Percentiles rank a stretch among this genome's conserved stretches.
These are phyloP conservation scores for Penicillium sp. DNA, from an alignment of 2,329 filamentous ascomycete species.

Conservation along the genomic window DNA sequence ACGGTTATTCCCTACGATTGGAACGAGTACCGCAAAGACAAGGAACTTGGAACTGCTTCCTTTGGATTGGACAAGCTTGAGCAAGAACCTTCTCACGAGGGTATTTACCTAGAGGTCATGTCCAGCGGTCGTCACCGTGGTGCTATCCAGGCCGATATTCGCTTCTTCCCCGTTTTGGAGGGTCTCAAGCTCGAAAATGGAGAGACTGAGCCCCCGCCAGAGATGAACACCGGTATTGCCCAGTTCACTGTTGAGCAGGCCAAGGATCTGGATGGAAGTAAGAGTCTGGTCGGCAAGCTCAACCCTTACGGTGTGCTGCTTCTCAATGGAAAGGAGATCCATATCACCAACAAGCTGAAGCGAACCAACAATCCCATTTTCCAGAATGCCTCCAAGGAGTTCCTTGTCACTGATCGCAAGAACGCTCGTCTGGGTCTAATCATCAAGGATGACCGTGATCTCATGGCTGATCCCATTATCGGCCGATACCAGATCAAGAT, in stretches of 20 bases:
- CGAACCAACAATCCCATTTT: slow-evolving; percentile 97
- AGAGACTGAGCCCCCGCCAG: slow-evolving; percentile 77
- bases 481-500: slow-evolving; percentile 95
- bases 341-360: slow-evolving; percentile 89
- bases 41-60: slow-evolving; percentile 84
- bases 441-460: slow-evolving; percentile 92
- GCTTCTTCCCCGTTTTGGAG: slow-evolving; percentile 93
- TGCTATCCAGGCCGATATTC: slow-evolving; percentile 77
- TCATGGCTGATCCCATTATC: slow-evolving; percentile 79
- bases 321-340: slow-evolving; percentile 89
- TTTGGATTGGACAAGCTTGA: slow-evolving; percentile 85
- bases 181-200: slow-evolving; percentile 70
- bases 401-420: slow-evolving; percentile 92
- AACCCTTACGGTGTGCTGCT: slow-evolving; percentile 89
- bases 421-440: slow-evolving; percentile 87
- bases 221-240: slow-evolving; percentile 90
- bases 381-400: slow-evolving; percentile 88
- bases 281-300: slow-evolving; percentile 87
- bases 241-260: slow-evolving; percentile 93
- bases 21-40: slow-evolving; percentile 96
- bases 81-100: slow-evolving; percentile 76
- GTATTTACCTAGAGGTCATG: slow-evolving; percentile 81
- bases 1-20: slow-evolving; percentile 87
- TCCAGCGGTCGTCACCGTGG: slow-evolving; percentile 84
- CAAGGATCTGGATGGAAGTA: slow-evolving; percentile 90